Percentiles rank a stretch among this genome's conserved stretches.
Conservation (phyloP, 2,329 filamentous ascomycete species). For the Trichoderma brevicompactum region DNA sequence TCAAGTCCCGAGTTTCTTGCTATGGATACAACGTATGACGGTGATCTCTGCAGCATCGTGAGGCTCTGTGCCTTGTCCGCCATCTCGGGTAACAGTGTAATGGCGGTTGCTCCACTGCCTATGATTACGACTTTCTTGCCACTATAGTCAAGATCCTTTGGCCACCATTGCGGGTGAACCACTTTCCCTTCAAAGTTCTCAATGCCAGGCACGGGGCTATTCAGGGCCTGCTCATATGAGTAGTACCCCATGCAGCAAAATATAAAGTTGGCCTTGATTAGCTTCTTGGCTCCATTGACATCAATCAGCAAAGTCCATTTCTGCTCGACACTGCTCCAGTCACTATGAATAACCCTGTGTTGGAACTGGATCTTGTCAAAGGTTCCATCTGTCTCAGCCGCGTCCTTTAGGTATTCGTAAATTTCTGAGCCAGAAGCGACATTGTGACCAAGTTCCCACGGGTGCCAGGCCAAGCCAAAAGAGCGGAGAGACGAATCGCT, state of each 20-base stretch:
- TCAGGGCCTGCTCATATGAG: conserved; percentile 67
- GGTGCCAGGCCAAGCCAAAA: conserved; percentile 72
- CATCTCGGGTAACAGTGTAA: conserved; percentile 75
- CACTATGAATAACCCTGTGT: conserved; percentile 52
- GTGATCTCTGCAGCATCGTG: conserved; percentile 82
- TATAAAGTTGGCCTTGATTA: conserved; percentile 57
- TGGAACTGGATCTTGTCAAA: conserved; percentile 57
- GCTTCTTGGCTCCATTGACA: conserved; percentile 34
- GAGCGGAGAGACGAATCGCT: conserved; percentile 66
- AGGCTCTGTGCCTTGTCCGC: conserved; percentile 66
- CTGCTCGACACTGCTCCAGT: conserved; percentile 61
- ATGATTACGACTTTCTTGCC: conserved; percentile 73
- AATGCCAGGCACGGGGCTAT: conserved; percentile 67
- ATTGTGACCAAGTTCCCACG: conserved; percentile 61
- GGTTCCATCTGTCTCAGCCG: conserved; percentile 56
- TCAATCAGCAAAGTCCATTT: conserved; percentile 58
- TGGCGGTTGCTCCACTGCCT: conserved; percentile 77
- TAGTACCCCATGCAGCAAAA: conserved; percentile 71
- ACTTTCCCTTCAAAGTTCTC: conserved; percentile 66
- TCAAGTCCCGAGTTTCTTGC: conserved; percentile 47
- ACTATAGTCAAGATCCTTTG: conserved; percentile 66
- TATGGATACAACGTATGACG: conserved; percentile 68
- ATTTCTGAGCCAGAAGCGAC: conserved; percentile 60
- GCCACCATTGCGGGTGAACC: conserved; percentile 79
- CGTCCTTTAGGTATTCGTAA: conserved; percentile 57